Conservation (phyloP, 1,284 basidiomycete genomes). For the Porodaedalea pini region DNA sequence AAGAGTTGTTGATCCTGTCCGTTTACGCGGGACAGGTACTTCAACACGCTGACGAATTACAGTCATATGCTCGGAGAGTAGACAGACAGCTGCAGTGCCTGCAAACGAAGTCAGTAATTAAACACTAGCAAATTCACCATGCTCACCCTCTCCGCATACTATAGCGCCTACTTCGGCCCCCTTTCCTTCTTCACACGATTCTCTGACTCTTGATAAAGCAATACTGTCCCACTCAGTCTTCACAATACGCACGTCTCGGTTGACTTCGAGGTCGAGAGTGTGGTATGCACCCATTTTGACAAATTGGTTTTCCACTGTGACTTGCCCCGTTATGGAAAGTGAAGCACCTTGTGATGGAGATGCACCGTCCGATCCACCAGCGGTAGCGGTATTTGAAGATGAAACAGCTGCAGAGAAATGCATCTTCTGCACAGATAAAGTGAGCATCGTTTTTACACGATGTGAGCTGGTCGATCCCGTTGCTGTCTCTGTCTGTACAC, state of each 20-base stretch:
- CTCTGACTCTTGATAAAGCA: slow-evolving; percentile 77
- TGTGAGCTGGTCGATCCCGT: slow-evolving; percentile 95
- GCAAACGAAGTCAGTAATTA: slow-evolving; percentile 13
- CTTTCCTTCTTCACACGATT: slow-evolving; percentile 86
- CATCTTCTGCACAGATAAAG: slow-evolving; percentile 69
- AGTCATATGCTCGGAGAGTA: slow-evolving; percentile 97
- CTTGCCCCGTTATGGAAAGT: slow-evolving; percentile 85
- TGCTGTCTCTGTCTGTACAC: slow-evolving; percentile 76
- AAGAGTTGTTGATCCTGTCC: slow-evolving; percentile 73
- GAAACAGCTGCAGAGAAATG: slow-evolving; percentile 26
- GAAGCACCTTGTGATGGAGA: slow-evolving; percentile 51
- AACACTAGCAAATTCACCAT: neutral
- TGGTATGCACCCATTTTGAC: slow-evolving; percentile 96
- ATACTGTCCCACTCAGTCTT: slow-evolving; percentile 93
- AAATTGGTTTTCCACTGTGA: slow-evolving; percentile 87
- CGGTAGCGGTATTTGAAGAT: slow-evolving; percentile 50
- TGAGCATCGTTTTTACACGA: slow-evolving; percentile 83
- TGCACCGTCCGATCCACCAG: slow-evolving; percentile 37
- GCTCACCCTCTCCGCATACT: slow-evolving; percentile 84
- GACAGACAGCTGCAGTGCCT: slow-evolving; percentile 91
- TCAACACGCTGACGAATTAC: slow-evolving; percentile 90
- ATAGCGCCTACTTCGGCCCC: slow-evolving; percentile 97
- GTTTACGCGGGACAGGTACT: slow-evolving; percentile 87
- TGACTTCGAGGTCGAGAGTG: slow-evolving; percentile 90
- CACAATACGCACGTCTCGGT: slow-evolving; percentile 89